Conservation (phyloP, 2,329 filamentous ascomycete genomes). For the Reticulascus tulasneorum region DNA sequence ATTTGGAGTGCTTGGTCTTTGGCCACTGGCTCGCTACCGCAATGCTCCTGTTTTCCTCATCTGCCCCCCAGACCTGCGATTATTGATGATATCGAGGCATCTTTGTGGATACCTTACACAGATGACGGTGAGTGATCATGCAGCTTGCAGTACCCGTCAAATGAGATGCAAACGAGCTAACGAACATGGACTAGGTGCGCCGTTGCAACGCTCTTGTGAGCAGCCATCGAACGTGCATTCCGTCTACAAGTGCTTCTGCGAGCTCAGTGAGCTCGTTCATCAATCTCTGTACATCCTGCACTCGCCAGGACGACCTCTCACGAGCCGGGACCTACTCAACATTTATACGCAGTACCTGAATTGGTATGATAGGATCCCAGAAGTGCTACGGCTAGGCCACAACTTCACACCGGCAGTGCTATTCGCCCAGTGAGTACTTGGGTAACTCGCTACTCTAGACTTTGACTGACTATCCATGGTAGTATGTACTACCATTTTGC, state of each 20-base stretch:
- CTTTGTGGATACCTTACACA: constrained; percentile 55
- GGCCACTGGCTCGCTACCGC: constrained; percentile 58
- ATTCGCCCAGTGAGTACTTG: constrained; percentile 63
- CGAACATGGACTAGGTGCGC: constrained; percentile 35
- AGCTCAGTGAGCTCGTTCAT: constrained; percentile 70
- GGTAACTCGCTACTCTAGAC: not conserved
- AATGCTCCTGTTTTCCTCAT: constrained; percentile 54
- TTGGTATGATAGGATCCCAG: constrained; percentile 68
- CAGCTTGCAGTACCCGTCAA: not conserved
- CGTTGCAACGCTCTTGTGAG: constrained; percentile 50
- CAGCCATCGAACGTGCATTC: constrained; percentile 66
- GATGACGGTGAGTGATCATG: constrained; percentile 45
- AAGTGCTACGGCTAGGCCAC: constrained; percentile 58
- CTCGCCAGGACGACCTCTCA: constrained; percentile 62
- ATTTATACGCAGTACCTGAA: constrained; percentile 66
- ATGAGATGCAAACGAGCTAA: constrained; percentile 7
- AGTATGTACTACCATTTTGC: constrained; percentile 70
- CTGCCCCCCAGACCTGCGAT: constrained; percentile 57
- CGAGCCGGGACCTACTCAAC: constrained; percentile 57
- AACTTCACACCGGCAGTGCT: constrained; percentile 71
- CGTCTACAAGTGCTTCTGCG: constrained; percentile 65
- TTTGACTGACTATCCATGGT: not conserved
- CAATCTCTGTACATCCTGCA: constrained; percentile 69
- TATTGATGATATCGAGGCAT: constrained; percentile 56
- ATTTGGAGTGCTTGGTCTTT: constrained; percentile 56